phyloP scores from a whole-genome alignment of 2,329 filamentous ascomycete genomes.

The Westerdykella ornata region DNA sequence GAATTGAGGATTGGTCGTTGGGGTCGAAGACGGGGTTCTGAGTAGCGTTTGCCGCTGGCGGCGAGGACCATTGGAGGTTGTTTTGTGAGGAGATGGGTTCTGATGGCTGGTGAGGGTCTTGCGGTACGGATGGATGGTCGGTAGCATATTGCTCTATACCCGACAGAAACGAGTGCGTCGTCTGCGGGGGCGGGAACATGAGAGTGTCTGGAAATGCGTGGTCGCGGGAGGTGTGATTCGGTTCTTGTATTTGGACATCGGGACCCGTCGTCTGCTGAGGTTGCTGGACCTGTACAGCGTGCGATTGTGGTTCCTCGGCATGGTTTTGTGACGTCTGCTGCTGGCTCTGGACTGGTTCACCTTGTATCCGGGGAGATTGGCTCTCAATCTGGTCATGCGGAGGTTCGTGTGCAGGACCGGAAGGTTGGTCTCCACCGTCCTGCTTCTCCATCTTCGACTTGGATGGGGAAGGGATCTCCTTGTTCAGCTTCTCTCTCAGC shows the following conservation, averaged over 20 bases:
- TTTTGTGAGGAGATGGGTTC: neutral
- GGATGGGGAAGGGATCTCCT: slow-evolving; percentile 12
- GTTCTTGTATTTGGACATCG: too few species aligned
- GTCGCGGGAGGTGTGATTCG: slow-evolving; percentile 5
- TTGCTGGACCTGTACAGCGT: slow-evolving; percentile 8
- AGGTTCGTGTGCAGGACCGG: too few species aligned
- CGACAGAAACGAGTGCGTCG: slow-evolving; percentile 31
- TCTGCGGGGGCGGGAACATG: slow-evolving; percentile 31
- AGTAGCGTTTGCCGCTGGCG: slow-evolving; percentile 2
- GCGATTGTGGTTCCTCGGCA: slow-evolving; percentile 14
- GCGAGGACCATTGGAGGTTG: slow-evolving; percentile 1
- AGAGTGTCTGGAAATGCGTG: slow-evolving; percentile 23
- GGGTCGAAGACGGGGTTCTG: neutral
- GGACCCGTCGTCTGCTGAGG: neutral
- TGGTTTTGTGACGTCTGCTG: slow-evolving; percentile 7
- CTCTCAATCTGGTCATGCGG: neutral
- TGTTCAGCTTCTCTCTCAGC: slow-evolving; percentile 34
- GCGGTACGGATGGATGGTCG: slow-evolving; percentile 9
- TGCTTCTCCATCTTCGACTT: slow-evolving; percentile 3
- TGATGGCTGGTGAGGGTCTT: slow-evolving; percentile 12
- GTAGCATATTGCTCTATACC: slow-evolving; percentile 36
- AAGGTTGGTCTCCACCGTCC: neutral
- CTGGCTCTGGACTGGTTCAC: neutral
- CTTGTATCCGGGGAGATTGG: neutral
- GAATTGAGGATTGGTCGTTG: slow-evolving; percentile 15